These are phyloP conservation scores for Crucibulum cyathiforme DNA, from an alignment of 1,284 basidiomycete genomes.

Conservation along the genomic window DNA sequence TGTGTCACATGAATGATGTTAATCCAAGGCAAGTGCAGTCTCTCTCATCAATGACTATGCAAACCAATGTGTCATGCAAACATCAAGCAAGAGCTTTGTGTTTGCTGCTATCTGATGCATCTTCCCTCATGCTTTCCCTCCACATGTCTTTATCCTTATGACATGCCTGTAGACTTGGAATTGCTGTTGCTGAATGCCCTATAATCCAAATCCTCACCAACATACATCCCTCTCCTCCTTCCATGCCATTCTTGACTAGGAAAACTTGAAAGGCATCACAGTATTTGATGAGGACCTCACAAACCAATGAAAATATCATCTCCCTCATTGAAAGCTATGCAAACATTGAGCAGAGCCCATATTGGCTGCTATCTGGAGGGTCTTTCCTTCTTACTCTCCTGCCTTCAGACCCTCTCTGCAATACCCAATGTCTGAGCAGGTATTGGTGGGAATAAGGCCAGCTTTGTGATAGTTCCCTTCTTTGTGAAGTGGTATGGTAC, in stretches of 20 bases:
- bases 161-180: slow-evolving; percentile 69
- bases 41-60: slow-evolving; percentile 81
- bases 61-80: slow-evolving; percentile 95
- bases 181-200: slow-evolving; percentile 89
- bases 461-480: slow-evolving; percentile 90
- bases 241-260: no score
- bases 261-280: no score
- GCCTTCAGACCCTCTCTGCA: slow-evolving; percentile 32
- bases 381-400: no score
- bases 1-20: slow-evolving; percentile 81
- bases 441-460: slow-evolving; percentile 89
- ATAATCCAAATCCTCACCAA: slow-evolving; percentile 94
- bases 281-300: no score
- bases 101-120: slow-evolving; percentile 90
- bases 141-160: not conserved
- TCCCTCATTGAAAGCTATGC: no score
- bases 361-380: no score
- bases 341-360: no score
- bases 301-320: no score
- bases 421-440: slow-evolving; percentile 69
- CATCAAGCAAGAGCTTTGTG: slow-evolving; percentile 95
- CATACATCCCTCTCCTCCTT: slow-evolving; percentile 31
- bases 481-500: slow-evolving; percentile 38
- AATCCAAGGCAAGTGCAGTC: slow-evolving; percentile 67
- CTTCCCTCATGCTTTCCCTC: not conserved